Conservation (phyloP, 257 asterid genomes). For the Primulina huaijiensis region DNA sequence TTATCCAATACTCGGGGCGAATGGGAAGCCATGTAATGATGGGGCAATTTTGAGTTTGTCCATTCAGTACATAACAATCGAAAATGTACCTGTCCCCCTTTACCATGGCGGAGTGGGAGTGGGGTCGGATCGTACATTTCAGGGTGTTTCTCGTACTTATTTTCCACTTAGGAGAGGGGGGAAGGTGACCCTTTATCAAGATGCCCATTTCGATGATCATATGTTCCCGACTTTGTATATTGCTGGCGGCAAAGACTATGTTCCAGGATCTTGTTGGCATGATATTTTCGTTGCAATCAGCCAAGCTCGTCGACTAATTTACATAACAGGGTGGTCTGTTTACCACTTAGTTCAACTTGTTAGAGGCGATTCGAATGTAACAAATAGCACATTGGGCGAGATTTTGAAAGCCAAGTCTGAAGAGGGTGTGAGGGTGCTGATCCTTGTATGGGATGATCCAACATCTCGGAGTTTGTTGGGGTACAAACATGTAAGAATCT, state of each 20-base stretch:
- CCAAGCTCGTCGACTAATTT: constrained; percentile 68
- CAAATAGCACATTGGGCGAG: constrained; percentile 59
- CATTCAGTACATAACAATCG: constrained; percentile 64
- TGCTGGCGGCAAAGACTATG: constrained; percentile 44
- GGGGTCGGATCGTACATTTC: constrained; percentile 46
- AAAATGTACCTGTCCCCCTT: constrained; percentile 34
- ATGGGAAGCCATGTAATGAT: constrained; percentile 57
- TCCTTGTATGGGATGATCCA: constrained; percentile 95
- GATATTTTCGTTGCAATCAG: constrained; percentile 70
- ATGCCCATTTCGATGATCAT: constrained; percentile 66
- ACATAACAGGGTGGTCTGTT: constrained; percentile 94
- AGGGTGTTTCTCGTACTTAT: constrained; percentile 80
- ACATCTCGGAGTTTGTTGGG: constrained; percentile 85
- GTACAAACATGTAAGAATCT: constrained; percentile 67
- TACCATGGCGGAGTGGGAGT: constrained; percentile 59
- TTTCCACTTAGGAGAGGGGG: constrained; percentile 80
- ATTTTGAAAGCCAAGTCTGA: constrained; percentile 77
- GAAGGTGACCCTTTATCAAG: constrained; percentile 70
- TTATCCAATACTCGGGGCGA: constrained; percentile 53
- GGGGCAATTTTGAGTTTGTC: constrained; percentile 70
- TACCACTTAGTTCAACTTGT: constrained; percentile 73
- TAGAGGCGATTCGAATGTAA: constrained; percentile 47
- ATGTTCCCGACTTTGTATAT: constrained; percentile 47
- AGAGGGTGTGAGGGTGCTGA: constrained; percentile 88
- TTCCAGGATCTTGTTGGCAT: constrained; percentile 66